phyloP scores from a whole-genome alignment of 2,329 filamentous ascomycete genomes.

The Fusarium kyushuense region DNA sequence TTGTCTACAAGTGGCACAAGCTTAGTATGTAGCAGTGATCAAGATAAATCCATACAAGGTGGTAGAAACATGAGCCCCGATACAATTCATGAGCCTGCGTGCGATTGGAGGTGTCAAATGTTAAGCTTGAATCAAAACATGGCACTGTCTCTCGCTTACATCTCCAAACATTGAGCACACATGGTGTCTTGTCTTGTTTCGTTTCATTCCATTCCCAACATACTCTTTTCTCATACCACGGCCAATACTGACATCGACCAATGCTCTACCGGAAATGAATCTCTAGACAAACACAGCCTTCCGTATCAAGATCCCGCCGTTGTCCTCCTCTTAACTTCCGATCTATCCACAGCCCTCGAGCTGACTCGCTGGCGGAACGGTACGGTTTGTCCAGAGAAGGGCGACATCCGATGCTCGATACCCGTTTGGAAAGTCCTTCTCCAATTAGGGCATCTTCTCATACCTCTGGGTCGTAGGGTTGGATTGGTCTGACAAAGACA shows the following conservation, averaged over 20 bases:
- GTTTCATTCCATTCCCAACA: slow-evolving; percentile 6
- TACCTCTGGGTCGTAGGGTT: background rate
- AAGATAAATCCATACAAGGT: background rate
- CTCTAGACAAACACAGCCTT: slow-evolving; percentile 19
- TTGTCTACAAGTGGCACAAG: slow-evolving; percentile 22
- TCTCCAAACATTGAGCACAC: slow-evolving; percentile 17
- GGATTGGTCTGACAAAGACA: slow-evolving; percentile 39
- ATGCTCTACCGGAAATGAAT: slow-evolving; percentile 1
- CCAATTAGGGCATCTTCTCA: slow-evolving; percentile 1
- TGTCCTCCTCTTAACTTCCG: slow-evolving; percentile 32
- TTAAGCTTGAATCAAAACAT: slow-evolving; percentile 38
- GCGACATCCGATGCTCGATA: slow-evolving; percentile 9
- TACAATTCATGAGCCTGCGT: background rate
- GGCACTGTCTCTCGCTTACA: slow-evolving; percentile 36
- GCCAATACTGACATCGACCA: background rate
- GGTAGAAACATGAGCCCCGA: slow-evolving; percentile 7
- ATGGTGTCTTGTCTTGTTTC: slow-evolving; percentile 21
- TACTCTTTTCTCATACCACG: background rate
- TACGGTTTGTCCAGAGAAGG: slow-evolving; percentile 7
- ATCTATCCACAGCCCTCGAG: slow-evolving; percentile 13
- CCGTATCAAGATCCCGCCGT: slow-evolving; percentile 24
- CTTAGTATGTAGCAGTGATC: background rate
- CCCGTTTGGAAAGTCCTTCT: slow-evolving; percentile 7
- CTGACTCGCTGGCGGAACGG: slow-evolving; percentile 21
- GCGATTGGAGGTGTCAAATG: slow-evolving; percentile 6